These are phyloP conservation scores for Adenanthera pavonina DNA, from an alignment of 306 rosid genomes.

Conservation along the genomic window DNA sequence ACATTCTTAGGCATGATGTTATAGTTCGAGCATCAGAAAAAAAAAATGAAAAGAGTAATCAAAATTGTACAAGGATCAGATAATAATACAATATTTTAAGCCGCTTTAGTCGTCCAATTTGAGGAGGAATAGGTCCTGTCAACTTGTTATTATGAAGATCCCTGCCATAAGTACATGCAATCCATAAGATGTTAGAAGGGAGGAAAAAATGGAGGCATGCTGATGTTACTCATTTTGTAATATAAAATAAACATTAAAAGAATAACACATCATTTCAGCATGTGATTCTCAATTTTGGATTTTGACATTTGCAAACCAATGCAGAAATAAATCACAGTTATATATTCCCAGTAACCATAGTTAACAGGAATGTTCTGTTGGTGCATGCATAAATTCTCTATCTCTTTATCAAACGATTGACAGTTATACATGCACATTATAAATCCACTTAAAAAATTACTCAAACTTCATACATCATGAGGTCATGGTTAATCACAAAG, in stretches of 20 bases:
- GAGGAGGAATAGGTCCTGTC: slow-evolving; percentile 99
- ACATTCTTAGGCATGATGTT: slow-evolving; percentile 9
- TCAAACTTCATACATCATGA: slow-evolving; percentile 3
- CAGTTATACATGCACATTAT: neutral
- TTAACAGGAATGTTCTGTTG: neutral
- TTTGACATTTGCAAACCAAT: neutral
- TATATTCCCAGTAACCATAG: neutral
- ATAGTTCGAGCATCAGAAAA: slow-evolving; percentile 22
- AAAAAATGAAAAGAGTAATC: slow-evolving; percentile 9
- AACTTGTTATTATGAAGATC: slow-evolving; percentile 97
- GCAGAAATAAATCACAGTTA: neutral
- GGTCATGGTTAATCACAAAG: neutral
- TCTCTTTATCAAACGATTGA: neutral
- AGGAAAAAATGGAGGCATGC: neutral
- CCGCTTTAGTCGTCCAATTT: slow-evolving; percentile 94
- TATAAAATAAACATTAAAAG: slow-evolving; percentile 8
- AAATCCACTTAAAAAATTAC: slow-evolving; percentile 12
- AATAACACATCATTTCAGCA: slow-evolving; percentile 21
- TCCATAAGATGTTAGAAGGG: slow-evolving; percentile 22
- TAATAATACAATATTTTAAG: slow-evolving; percentile 78
- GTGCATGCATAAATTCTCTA: neutral
- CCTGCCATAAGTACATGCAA: slow-evolving; percentile 53
- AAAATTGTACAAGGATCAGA: slow-evolving; percentile 30
- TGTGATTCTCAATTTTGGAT: neutral
- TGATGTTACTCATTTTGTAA: neutral